Evolutionary conservation across 306 rosid genomes (phyloP).

Genomic region (Myrica gale): DNA sequence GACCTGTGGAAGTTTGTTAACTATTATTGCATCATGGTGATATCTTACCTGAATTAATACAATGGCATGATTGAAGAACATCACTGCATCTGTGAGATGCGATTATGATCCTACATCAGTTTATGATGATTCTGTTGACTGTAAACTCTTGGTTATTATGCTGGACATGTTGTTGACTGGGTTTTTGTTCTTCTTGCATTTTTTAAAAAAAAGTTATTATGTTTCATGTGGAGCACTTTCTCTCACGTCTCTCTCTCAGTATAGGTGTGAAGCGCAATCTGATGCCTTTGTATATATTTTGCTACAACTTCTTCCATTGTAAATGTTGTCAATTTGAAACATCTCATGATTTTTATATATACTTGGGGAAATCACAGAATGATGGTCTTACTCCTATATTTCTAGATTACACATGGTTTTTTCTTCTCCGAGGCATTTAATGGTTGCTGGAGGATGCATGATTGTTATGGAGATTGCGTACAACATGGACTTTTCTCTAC

Average conservation of each 20-base stretch:
- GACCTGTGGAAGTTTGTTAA: background rate
- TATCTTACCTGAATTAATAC: background rate
- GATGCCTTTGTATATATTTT: background rate
- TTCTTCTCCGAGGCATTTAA: constrained; percentile 92
- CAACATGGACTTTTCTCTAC: constrained; percentile 85
- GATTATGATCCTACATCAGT: background rate
- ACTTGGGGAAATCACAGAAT: constrained; percentile 1
- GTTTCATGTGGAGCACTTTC: background rate
- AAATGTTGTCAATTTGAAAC: background rate
- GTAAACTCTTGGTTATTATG: background rate
- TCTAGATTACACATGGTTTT: constrained; percentile 96
- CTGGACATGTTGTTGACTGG: background rate
- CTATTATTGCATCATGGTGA: background rate
- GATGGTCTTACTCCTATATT: constrained; percentile 9
- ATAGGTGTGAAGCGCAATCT: background rate
- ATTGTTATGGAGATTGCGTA: constrained; percentile 73
- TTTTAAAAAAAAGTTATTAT: too few species aligned
- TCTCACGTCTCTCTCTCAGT: background rate
- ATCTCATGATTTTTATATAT: background rate
- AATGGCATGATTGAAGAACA: background rate
- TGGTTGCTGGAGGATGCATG: constrained; percentile 89
- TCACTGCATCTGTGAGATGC: background rate
- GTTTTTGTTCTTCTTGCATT: background rate
- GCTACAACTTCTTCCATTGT: background rate
- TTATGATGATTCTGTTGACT: background rate